Evolutionary conservation across 2,329 filamentous ascomycete species (phyloP).

Genomic region (Xylaria multiplex): DNA sequence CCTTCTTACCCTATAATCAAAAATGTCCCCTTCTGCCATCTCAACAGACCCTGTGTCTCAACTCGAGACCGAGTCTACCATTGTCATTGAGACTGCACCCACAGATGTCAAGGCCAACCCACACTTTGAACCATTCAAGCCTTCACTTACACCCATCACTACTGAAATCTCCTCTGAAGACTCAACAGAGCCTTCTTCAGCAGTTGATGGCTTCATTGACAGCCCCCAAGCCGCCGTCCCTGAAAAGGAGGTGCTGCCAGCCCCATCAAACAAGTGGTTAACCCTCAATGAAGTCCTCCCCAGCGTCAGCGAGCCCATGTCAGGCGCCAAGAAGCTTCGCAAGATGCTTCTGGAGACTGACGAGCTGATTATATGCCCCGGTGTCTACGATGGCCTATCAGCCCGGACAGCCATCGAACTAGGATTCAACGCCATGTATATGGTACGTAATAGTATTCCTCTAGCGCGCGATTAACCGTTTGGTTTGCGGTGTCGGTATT

Average conservation of each 20-base stretch:
- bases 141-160: slow-evolving; percentile 26
- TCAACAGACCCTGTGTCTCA: slow-evolving; percentile 34
- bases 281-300: slow-evolving; percentile 41
- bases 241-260: slow-evolving; percentile 11
- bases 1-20: neutral
- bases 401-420: slow-evolving; percentile 59
- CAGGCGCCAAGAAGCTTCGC: slow-evolving; percentile 49
- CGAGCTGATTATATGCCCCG: slow-evolving; percentile 56
- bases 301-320: slow-evolving; percentile 41
- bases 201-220: slow-evolving; percentile 33
- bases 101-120: slow-evolving; percentile 35
- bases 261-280: slow-evolving; percentile 27
- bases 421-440: slow-evolving; percentile 62
- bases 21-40: slow-evolving; percentile 38
- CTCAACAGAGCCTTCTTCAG: slow-evolving; percentile 29
- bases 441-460: slow-evolving; percentile 51
- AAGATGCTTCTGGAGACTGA: slow-evolving; percentile 48
- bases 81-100: slow-evolving; percentile 35
- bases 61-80: slow-evolving; percentile 36
- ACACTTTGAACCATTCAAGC: slow-evolving; percentile 37
- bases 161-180: slow-evolving; percentile 28
- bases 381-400: slow-evolving; percentile 62
- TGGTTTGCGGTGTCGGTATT: neutral
- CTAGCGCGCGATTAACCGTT: neutral
- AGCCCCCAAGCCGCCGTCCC: slow-evolving; percentile 14